Evolutionary conservation across 225 moss, liverwort and hornwort species (phyloP).

Genomic region (Lunularia cruciata): DNA sequence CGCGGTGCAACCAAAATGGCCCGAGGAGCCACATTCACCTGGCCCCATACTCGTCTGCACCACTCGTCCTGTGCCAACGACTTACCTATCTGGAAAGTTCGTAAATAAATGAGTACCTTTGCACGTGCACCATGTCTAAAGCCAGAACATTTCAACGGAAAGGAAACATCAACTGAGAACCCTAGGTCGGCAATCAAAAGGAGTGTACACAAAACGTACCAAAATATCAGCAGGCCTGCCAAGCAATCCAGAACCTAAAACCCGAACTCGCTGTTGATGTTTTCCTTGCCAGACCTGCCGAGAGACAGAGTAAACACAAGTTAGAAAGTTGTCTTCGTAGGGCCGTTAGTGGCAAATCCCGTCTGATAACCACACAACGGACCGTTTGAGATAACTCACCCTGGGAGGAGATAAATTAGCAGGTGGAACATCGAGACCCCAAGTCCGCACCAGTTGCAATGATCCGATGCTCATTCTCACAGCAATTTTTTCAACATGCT

Average conservation of each 20-base stretch:
- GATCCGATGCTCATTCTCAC: slow-evolving; percentile 52
- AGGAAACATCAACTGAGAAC: no score
- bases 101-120: no score
- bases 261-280: slow-evolving; percentile 20
- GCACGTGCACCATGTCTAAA: no score
- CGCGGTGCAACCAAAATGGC: background rate
- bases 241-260: slow-evolving; percentile 16
- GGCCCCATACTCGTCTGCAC: slow-evolving; percentile 34
- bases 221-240: slow-evolving; percentile 14
- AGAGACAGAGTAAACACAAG: background rate
- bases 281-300: slow-evolving; percentile 28
- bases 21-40: slow-evolving; percentile 22
- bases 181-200: no score
- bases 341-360: background rate
- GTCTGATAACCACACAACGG: background rate
- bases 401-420: slow-evolving; percentile 13
- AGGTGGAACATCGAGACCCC: slow-evolving; percentile 30
- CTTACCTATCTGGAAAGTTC: slow-evolving; percentile 26
- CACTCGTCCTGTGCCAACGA: slow-evolving; percentile 35
- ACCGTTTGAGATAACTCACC: background rate
- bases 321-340: background rate
- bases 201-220: background rate
- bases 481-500: slow-evolving; percentile 31
- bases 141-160: no score
- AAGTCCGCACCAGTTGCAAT: slow-evolving; percentile 49